A percentile compares a stretch with the other conserved stretches of the same genome.
These are phyloP conservation scores for Serendipita sp. DNA, from an alignment of 1,284 basidiomycete genomes.

Conservation along the genomic window DNA sequence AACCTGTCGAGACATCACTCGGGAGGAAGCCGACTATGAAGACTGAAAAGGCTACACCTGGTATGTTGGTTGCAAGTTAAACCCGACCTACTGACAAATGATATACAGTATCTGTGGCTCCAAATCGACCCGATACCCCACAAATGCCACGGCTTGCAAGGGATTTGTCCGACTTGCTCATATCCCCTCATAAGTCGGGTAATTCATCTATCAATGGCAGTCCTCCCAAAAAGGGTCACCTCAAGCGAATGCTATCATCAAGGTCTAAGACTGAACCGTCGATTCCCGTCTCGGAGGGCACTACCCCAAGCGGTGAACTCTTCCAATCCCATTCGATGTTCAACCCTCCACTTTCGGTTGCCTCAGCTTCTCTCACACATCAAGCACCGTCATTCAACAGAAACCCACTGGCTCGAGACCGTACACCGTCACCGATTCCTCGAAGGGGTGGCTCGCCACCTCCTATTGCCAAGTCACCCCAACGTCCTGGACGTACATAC, in stretches of 20 bases:
- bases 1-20: not conserved
- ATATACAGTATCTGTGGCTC: not conserved
- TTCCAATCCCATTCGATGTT: not conserved
- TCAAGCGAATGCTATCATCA: slow-evolving; percentile 1
- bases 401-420: not conserved
- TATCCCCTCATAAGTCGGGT: slow-evolving; percentile 4
- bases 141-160: not conserved
- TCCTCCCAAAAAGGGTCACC: not conserved
- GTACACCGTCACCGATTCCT: slow-evolving; percentile 9
- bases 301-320: not conserved
- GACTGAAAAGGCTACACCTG: not conserved
- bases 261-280: not conserved
- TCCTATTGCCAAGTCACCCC: slow-evolving; percentile 17
- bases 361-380: not conserved
- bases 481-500: slow-evolving; percentile 41
- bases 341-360: not conserved
- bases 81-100: not conserved
- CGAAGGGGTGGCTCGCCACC: slow-evolving; percentile 12
- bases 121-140: not conserved
- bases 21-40: not conserved
- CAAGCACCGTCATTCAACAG: not conserved
- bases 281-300: not conserved
- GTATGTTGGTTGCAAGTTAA: not conserved
- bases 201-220: not conserved
- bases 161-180: not conserved